phyloP scores from a whole-genome alignment of 2,329 filamentous ascomycete genomes.

The Penicillium sp. region DNA sequence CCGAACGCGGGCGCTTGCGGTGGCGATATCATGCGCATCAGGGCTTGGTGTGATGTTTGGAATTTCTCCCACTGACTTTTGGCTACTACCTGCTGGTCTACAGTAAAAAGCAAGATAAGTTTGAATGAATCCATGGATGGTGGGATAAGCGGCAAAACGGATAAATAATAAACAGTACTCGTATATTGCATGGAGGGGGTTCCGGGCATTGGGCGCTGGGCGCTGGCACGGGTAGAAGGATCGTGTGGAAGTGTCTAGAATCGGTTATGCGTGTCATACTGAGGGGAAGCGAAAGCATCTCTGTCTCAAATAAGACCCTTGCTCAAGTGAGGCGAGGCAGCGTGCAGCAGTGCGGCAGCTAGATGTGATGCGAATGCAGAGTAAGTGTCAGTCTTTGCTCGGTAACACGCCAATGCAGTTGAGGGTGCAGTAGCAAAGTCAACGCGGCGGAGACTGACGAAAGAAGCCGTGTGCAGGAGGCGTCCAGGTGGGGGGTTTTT shows the following conservation, averaged over 20 bases:
- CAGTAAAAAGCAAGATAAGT: neutral
- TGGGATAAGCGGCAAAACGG: slow-evolving; percentile 1
- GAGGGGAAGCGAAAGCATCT: slow-evolving; percentile 2
- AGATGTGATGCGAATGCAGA: slow-evolving; percentile 14
- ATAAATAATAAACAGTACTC: neutral
- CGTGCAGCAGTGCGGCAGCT: slow-evolving; percentile 7
- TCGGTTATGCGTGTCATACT: slow-evolving; percentile 1
- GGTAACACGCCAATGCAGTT: neutral
- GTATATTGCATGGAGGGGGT: neutral
- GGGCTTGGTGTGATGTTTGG: neutral
- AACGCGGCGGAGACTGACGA: slow-evolving; percentile 6
- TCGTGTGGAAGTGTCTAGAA: slow-evolving; percentile 7
- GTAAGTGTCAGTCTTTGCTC: slow-evolving; percentile 1
- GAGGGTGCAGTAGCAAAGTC: slow-evolving; percentile 4
- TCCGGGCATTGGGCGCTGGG: slow-evolving; percentile 1
- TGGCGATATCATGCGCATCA: slow-evolving; percentile 14
- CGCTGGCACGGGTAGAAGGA: neutral
- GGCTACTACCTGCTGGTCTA: neutral
- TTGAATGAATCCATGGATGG: neutral
- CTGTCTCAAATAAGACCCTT: slow-evolving; percentile 1
- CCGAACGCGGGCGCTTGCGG: slow-evolving; percentile 26
- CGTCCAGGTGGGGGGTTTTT: slow-evolving; percentile 6
- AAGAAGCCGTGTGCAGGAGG: slow-evolving; percentile 14
- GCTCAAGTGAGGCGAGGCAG: slow-evolving; percentile 4
- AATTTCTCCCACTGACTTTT: neutral